These are phyloP conservation scores for Sicyos baderoa DNA, from an alignment of 306 rosid species.

Conservation along the genomic window DNA sequence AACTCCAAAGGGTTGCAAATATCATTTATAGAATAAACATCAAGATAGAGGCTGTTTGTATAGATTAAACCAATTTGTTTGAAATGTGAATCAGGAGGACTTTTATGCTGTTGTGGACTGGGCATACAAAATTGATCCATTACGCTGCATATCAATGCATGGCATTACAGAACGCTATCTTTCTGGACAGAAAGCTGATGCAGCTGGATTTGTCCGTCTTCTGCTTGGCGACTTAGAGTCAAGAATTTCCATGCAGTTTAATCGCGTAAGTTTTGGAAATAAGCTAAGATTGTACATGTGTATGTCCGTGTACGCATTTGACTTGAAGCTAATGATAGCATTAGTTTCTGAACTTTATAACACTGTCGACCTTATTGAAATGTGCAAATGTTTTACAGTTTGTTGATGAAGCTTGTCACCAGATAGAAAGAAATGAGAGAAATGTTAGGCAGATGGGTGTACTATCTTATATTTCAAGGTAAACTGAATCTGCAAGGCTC, in stretches of 20 bases:
- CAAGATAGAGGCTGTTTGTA: neutral
- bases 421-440: constrained; percentile 84
- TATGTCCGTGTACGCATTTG: neutral
- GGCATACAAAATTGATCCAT: constrained; percentile 94
- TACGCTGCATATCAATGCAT: constrained; percentile 96
- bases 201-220: constrained; percentile 87
- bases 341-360: neutral
- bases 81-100: constrained; percentile 65
- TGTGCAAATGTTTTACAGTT: constrained; percentile 44
- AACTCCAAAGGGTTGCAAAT: neutral
- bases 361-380: neutral
- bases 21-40: neutral
- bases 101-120: constrained; percentile 83
- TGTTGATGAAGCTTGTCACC: constrained; percentile 90
- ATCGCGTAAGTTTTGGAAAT: constrained; percentile 52
- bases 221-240: constrained; percentile 83
- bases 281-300: neutral
- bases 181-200: constrained; percentile 83
- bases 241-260: constrained; percentile 66
- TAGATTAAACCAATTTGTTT: constrained; percentile 6
- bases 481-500: constrained; percentile 23
- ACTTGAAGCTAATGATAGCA: constrained; percentile 2
- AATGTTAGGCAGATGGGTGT: constrained; percentile 79
- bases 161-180: constrained; percentile 93
- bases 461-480: constrained; percentile 85